phyloP scores from a whole-genome alignment of 768 basidiomycete genomes.

The Lactarius deliciosus region DNA sequence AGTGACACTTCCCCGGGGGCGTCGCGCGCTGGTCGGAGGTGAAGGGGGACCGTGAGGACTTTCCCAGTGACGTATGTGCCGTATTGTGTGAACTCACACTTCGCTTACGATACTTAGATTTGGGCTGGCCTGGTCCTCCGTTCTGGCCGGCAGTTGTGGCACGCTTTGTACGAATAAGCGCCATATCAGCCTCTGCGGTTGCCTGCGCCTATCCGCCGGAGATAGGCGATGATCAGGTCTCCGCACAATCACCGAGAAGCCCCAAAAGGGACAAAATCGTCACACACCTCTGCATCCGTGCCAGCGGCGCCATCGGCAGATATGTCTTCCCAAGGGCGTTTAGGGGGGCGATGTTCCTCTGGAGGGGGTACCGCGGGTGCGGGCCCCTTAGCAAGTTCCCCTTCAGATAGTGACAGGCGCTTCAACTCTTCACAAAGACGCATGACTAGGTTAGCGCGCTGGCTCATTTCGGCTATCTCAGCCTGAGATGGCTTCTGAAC shows the following conservation, averaged over 20 bases:
- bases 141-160: constrained; percentile 61
- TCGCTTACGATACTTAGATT: constrained; percentile 82
- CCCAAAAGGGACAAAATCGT: constrained; percentile 20
- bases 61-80: constrained; percentile 31
- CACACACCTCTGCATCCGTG: constrained; percentile 23
- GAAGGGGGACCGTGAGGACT: constrained; percentile 17
- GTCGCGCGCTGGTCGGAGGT: constrained; percentile 64
- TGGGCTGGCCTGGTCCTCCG: constrained; percentile 49
- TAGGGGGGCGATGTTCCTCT: constrained; percentile 63
- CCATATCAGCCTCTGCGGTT: constrained; percentile 83
- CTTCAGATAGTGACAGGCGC: constrained; percentile 38
- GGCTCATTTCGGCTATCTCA: constrained; percentile 70
- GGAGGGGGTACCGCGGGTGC: constrained; percentile 32
- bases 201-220: constrained; percentile 47
- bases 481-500: constrained; percentile 48
- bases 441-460: constrained; percentile 63
- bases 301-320: constrained; percentile 42
- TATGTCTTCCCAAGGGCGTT: constrained; percentile 79
- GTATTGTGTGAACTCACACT: constrained; percentile 56
- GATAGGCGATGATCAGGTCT: constrained; percentile 27
- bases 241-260: constrained; percentile 20
- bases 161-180: constrained; percentile 76
- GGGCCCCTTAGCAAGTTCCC: constrained; percentile 31
- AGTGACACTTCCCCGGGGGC: constrained; percentile 84
- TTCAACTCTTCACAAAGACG: constrained; percentile 63